Percentiles rank a stretch among this genome's conserved stretches.
phyloP scores from a whole-genome alignment of 441 rosid species.

The Populus hybrid region DNA sequence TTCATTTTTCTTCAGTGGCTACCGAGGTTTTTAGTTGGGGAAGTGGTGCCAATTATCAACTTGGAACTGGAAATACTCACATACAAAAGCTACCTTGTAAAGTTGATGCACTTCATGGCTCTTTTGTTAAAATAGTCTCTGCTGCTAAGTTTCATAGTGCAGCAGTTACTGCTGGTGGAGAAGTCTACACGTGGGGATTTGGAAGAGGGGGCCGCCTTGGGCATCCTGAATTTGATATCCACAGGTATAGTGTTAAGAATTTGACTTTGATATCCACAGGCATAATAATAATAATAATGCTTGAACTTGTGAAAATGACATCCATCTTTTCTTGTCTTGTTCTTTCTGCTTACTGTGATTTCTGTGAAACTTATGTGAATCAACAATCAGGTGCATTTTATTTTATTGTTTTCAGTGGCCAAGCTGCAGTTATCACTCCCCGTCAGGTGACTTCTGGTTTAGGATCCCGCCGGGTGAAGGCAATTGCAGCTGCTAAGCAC shows the following conservation, averaged over 20 bases:
- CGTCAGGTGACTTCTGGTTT: constrained; percentile 86
- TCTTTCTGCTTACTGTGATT: constrained; percentile 7
- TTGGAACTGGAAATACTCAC: constrained; percentile 94
- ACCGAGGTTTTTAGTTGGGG: constrained; percentile 98
- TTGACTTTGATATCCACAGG: constrained; percentile 89
- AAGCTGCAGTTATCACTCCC: constrained; percentile 99
- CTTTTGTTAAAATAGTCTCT: constrained; percentile 64
- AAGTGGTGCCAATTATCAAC: constrained; percentile 95
- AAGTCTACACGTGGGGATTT: constrained; percentile 97
- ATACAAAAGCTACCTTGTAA: constrained; percentile 89
- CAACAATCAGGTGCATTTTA: constrained; percentile 21
- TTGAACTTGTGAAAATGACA: constrained; percentile 1
- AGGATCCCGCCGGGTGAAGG: constrained; percentile 81
- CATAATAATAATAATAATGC: constrained; percentile 12
- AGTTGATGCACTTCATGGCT: constrained; percentile 88
- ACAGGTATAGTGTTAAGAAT: constrained; percentile 50
- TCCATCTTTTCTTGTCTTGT: background rate
- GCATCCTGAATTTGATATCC: constrained; percentile 99
- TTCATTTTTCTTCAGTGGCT: constrained; percentile 43
- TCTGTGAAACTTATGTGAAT: constrained; percentile 6
- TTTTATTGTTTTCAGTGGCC: constrained; percentile 68
- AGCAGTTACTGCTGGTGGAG: constrained; percentile 73
- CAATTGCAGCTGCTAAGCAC: constrained; percentile 98
- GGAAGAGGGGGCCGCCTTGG: constrained; percentile 99
- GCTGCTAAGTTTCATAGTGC: constrained; percentile 97